Conservation (phyloP, 1,284 basidiomycete species). For the Rhodotorula sp. region DNA sequence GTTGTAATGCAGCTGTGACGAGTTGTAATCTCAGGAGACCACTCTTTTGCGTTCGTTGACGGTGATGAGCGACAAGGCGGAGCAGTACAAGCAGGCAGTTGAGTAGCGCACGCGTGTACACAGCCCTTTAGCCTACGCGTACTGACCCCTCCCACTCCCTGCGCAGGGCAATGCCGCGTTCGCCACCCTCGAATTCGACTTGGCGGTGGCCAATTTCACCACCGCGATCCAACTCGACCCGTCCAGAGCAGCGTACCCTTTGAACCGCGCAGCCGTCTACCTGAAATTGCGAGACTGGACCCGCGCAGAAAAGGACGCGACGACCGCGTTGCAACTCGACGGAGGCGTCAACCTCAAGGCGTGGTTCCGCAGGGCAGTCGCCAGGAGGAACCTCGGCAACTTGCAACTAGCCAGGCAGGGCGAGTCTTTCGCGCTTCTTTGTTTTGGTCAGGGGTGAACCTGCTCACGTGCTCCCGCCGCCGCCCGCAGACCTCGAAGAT, state of each 20-base stretch:
- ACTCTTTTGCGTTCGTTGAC: too few relatives aligned
- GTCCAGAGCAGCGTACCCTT: conserved; percentile 63
- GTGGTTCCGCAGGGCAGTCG: conserved; percentile 68
- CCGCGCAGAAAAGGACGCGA: conserved; percentile 47
- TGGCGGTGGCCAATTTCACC: conserved; percentile 67
- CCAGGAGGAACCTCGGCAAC: conserved; percentile 58
- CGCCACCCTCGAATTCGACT: conserved; percentile 57
- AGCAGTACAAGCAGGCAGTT: conserved; percentile 17
- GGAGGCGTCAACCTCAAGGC: conserved; percentile 61
- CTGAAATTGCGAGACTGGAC: conserved; percentile 64
- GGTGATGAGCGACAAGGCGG: conserved; percentile 9
- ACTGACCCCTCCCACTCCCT: not conserved
- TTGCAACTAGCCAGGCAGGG: conserved; percentile 60
- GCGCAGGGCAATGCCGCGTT: conserved; percentile 63
- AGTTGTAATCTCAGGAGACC: too few relatives aligned
- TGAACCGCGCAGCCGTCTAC: conserved; percentile 78
- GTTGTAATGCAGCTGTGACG: too few relatives aligned
- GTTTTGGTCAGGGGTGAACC: not conserved
- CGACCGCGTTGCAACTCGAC: conserved; percentile 31
- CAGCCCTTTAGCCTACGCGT: too few relatives aligned
- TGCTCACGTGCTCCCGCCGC: not conserved
- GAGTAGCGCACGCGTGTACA: too few relatives aligned
- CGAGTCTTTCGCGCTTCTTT: conserved; percentile 46
- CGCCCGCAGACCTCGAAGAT: conserved; percentile 11
- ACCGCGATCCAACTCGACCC: conserved; percentile 65